Evolutionary conservation across 768 basidiomycete genomes (phyloP).

Genomic region (Leccinellum albellum): DNA sequence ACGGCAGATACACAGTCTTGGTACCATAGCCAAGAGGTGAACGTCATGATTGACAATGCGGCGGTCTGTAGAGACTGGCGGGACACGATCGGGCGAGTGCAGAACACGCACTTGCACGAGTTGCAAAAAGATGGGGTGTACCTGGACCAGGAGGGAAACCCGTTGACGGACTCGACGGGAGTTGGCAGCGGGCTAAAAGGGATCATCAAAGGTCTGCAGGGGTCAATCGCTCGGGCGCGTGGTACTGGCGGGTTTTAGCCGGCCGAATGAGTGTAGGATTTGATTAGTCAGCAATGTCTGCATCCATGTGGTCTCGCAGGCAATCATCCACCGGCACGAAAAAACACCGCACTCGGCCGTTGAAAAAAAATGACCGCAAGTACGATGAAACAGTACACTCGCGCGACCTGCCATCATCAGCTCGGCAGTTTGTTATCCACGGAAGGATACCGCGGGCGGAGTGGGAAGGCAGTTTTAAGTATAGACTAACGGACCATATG

Average conservation of each 20-base stretch:
- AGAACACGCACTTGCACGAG: constrained; percentile 53
- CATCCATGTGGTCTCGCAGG: constrained; percentile 4
- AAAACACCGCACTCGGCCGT: neutral
- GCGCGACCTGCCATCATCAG: neutral
- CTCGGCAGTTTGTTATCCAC: neutral
- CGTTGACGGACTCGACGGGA: constrained; percentile 37
- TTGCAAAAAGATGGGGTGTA: constrained; percentile 52
- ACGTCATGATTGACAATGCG: constrained; percentile 59
- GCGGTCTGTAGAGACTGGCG: constrained; percentile 53
- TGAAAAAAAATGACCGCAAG: neutral
- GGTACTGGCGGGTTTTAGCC: constrained; percentile 39
- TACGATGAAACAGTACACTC: neutral
- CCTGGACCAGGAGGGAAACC: constrained; percentile 46
- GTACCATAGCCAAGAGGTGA: constrained; percentile 71
- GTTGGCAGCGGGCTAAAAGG: constrained; percentile 37
- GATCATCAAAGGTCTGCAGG: constrained; percentile 40
- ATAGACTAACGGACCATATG: constrained; percentile 31
- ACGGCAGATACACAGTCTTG: constrained; percentile 57
- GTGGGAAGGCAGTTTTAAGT: constrained; percentile 34
- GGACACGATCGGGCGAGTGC: constrained; percentile 47
- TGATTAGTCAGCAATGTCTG: constrained; percentile 13
- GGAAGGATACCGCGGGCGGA: constrained; percentile 20
- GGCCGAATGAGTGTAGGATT: neutral
- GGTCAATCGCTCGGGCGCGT: constrained; percentile 39
- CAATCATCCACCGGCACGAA: neutral